Percentiles rank a stretch among this genome's conserved stretches.
Conservation (phyloP, 257 asterid genomes). For the Vinca minor region DNA sequence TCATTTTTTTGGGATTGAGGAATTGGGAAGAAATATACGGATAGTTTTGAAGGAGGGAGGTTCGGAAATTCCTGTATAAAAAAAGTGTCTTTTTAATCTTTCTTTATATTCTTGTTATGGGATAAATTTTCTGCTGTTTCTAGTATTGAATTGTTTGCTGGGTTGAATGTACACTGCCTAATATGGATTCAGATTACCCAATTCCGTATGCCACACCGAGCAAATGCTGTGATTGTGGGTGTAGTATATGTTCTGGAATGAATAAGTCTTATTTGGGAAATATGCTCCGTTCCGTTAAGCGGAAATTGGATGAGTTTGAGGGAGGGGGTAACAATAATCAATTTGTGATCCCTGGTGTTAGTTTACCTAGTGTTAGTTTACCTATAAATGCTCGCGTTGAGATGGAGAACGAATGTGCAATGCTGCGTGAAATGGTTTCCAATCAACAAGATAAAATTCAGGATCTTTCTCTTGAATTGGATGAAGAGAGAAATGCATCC, state of each 20-base stretch:
- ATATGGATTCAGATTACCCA: constrained; percentile 53
- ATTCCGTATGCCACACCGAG: constrained; percentile 29
- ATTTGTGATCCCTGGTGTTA: constrained; percentile 36
- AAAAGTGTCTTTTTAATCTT: background rate
- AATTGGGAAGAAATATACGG: constrained; percentile 5
- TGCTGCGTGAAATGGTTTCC: constrained; percentile 67
- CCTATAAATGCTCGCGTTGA: constrained; percentile 73
- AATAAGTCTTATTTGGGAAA: constrained; percentile 45
- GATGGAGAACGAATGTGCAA: constrained; percentile 66
- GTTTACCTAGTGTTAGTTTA: constrained; percentile 36
- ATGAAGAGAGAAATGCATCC: constrained; percentile 92
- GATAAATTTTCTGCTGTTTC: too few species aligned
- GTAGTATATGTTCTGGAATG: constrained; percentile 43
- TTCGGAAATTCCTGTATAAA: background rate
- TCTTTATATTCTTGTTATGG: background rate
- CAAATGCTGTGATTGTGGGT: constrained; percentile 74
- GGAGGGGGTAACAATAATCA: constrained; percentile 31
- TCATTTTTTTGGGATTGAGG: constrained; percentile 3
- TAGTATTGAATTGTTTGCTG: constrained; percentile 13
- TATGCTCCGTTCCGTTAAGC: constrained; percentile 57
- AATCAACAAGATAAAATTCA: constrained; percentile 67
- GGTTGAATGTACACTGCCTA: constrained; percentile 21
- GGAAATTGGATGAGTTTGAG: constrained; percentile 51
- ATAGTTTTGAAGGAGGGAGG: constrained; percentile 7
- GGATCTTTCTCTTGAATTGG: constrained; percentile 67